Percentiles rank a stretch among this genome's conserved stretches.
phyloP scores from a whole-genome alignment of 2,329 filamentous ascomycete species.

The Lachnellula occidentalis region DNA sequence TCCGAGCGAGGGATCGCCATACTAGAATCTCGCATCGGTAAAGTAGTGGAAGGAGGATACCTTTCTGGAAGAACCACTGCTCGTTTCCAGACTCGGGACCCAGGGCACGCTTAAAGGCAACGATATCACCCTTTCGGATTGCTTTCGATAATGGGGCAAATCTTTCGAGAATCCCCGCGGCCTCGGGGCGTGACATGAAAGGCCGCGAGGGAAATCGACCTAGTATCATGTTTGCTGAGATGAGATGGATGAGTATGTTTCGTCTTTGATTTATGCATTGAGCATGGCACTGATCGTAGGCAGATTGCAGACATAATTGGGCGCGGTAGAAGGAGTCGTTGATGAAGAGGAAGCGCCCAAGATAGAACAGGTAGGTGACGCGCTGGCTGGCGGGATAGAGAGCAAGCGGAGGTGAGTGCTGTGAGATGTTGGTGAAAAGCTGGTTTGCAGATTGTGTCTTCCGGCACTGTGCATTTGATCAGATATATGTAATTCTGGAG shows the following conservation, averaged over 20 bases:
- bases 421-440: slow-evolving; percentile 82
- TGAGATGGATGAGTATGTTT: slow-evolving; percentile 76
- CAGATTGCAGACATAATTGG: slow-evolving; percentile 66
- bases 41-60: slow-evolving; percentile 68
- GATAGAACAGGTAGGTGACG: slow-evolving; percentile 90
- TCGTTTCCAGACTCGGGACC: slow-evolving; percentile 48
- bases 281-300: slow-evolving; percentile 71
- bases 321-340: slow-evolving; percentile 79
- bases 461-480: slow-evolving; percentile 49
- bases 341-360: slow-evolving; percentile 83
- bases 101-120: slow-evolving; percentile 66
- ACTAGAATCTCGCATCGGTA: slow-evolving; percentile 76
- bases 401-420: slow-evolving; percentile 72
- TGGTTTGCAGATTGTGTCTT: slow-evolving; percentile 81
- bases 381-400: slow-evolving; percentile 82
- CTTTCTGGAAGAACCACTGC: slow-evolving; percentile 69
- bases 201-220: slow-evolving; percentile 70
- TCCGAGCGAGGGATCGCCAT: slow-evolving; percentile 76
- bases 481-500: slow-evolving; percentile 2
- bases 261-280: slow-evolving; percentile 72
- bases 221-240: slow-evolving; percentile 76
- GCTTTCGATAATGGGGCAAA: slow-evolving; percentile 71
- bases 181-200: slow-evolving; percentile 67
- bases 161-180: slow-evolving; percentile 54
- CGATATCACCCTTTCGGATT: slow-evolving; percentile 68